phyloP scores from a whole-genome alignment of 1,284 basidiomycete genomes.

The Ustilago vetiveriae region DNA sequence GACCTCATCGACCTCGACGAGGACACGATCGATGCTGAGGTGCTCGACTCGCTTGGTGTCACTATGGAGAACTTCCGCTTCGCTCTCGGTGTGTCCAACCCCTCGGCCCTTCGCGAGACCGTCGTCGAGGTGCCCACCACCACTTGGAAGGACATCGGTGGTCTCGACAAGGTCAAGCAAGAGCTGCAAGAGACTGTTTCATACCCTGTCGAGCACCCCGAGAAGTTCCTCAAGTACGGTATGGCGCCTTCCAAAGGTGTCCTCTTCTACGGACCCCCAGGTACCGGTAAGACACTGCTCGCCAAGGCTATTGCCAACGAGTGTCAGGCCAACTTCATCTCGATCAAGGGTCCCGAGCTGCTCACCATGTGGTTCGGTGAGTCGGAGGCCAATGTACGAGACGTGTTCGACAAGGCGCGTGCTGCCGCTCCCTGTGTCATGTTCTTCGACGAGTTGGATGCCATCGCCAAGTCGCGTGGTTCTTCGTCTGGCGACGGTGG shows the following conservation, averaged over 20 bases:
- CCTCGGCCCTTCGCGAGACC: conserved; percentile 94
- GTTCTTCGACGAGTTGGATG: conserved; percentile 99
- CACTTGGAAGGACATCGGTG: conserved; percentile 99
- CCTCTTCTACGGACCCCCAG: conserved; percentile 94
- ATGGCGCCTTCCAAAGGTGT: conserved; percentile 99
- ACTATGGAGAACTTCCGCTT: conserved; percentile 99
- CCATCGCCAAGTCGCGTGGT: conserved; percentile 96
- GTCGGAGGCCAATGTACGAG: conserved; percentile 98
- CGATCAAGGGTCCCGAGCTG: conserved; percentile 93
- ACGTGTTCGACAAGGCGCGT: conserved; percentile 99
- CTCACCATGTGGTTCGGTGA: conserved; percentile 99
- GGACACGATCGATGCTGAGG: conserved; percentile 96
- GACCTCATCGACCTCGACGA: conserved; percentile 81
- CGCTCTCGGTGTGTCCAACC: conserved; percentile 91
- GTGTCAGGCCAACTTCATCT: conserved; percentile 98
- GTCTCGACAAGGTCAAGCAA: conserved; percentile 98
- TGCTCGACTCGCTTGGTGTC: conserved; percentile 92
- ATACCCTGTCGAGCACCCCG: conserved; percentile 99
- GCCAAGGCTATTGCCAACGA: conserved; percentile 99
- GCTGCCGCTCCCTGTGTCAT: conserved; percentile 98
- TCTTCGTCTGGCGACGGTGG: conserved; percentile 83
- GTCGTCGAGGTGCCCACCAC: conserved; percentile 95
- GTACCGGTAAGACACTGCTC: conserved; percentile 93
- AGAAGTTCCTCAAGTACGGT: conserved; percentile 99
- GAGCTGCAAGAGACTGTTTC: conserved; percentile 99